Evolutionary conservation across 164 flowering plant genomes (phyloP).

Genomic region (Cinnamomum micranthum): DNA sequence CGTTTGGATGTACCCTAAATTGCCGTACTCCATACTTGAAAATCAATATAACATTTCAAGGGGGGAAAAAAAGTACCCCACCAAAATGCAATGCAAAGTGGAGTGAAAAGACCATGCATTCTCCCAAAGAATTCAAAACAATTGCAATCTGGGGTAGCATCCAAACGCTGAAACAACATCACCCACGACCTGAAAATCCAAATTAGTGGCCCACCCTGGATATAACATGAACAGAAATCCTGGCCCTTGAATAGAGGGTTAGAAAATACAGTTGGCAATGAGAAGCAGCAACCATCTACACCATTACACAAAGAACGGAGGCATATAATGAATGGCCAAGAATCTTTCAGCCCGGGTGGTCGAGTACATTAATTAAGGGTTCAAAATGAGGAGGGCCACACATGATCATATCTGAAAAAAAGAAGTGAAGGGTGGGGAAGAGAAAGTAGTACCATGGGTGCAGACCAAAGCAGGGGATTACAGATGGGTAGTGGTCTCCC

Average conservation of each 20-base stretch:
- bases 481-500: slow-evolving; percentile 54
- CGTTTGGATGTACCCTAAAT: not conserved
- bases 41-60: not conserved
- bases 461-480: slow-evolving; percentile 83
- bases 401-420: not conserved
- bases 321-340: too few relatives aligned
- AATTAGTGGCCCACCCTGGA: too few relatives aligned
- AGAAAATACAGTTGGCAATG: too few relatives aligned
- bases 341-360: too few relatives aligned
- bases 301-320: not conserved
- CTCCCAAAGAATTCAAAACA: not conserved
- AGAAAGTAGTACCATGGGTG: slow-evolving; percentile 64
- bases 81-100: not conserved
- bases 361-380: too few relatives aligned
- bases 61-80: not conserved
- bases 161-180: not conserved
- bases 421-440: not conserved
- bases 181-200: not conserved
- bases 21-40: not conserved
- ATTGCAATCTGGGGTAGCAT: not conserved
- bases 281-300: too few relatives aligned
- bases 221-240: too few relatives aligned
- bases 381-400: too few relatives aligned
- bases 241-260: too few relatives aligned
- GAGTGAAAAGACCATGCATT: not conserved